phyloP scores from a whole-genome alignment of 2,329 filamentous ascomycete genomes.

The Epicoccum sorghinum region DNA sequence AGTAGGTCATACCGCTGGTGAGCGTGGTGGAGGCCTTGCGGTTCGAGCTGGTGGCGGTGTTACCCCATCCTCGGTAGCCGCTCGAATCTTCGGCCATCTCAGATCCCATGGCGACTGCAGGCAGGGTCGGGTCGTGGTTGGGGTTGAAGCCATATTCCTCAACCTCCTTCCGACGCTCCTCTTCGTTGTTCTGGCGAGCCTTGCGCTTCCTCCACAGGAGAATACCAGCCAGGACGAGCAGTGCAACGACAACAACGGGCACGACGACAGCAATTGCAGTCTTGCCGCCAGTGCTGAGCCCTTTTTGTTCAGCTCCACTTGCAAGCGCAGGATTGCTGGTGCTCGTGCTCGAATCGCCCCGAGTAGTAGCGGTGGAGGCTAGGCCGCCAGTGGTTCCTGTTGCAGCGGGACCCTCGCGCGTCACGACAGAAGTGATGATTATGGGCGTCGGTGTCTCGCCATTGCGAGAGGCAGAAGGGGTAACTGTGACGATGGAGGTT shows the following conservation, averaged over 20 bases:
- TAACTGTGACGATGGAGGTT: constrained; percentile 31
- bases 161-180: constrained; percentile 90
- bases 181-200: constrained; percentile 81
- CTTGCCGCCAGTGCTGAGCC: constrained; percentile 67
- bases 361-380: constrained; percentile 17
- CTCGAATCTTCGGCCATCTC: constrained; percentile 77
- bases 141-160: constrained; percentile 98
- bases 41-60: constrained; percentile 70
- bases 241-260: constrained; percentile 84
- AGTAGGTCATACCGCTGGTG: constrained; percentile 75
- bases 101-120: constrained; percentile 61
- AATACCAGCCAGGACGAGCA: constrained; percentile 76
- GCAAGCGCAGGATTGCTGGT: constrained; percentile 17
- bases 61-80: constrained; percentile 95
- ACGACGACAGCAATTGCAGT: constrained; percentile 95
- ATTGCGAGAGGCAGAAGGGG: constrained; percentile 22
- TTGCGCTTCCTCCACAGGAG: constrained; percentile 91
- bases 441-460: constrained; percentile 29
- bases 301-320: constrained; percentile 30
- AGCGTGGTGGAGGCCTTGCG: constrained; percentile 90
- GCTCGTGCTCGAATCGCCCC: constrained; percentile 17
- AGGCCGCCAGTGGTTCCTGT: constrained; percentile 15
- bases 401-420: constrained; percentile 11
- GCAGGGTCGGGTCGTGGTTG: constrained; percentile 88
- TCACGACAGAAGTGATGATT: constrained; percentile 24